A percentile compares a stretch with the other conserved stretches of the same genome.
These are phyloP conservation scores for Colletotrichum kahawae DNA, from an alignment of 2,329 filamentous ascomycete species.

Conservation along the genomic window DNA sequence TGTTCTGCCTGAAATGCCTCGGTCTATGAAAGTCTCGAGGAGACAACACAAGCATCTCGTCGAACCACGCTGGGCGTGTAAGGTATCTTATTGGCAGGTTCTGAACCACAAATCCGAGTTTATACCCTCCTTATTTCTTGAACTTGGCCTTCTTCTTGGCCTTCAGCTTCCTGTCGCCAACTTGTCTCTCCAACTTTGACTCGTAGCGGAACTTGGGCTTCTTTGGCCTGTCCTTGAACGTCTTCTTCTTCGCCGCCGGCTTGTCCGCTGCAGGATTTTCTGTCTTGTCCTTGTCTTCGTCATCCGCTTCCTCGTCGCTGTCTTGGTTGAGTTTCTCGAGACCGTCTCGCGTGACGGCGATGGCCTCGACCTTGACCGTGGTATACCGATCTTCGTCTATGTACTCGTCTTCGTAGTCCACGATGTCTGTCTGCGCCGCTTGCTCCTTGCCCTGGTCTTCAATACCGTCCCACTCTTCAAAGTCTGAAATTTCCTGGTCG, in stretches of 20 bases:
- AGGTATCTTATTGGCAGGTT: not conserved
- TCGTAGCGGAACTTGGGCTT: constrained; percentile 90
- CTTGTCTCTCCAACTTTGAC: constrained; percentile 81
- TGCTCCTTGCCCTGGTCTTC: constrained; percentile 50
- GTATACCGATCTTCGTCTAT: constrained; percentile 96
- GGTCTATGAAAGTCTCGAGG: not conserved
- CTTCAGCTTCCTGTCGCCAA: constrained; percentile 73
- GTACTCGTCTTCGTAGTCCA: constrained; percentile 91
- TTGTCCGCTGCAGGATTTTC: constrained; percentile 33
- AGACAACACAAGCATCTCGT: not conserved
- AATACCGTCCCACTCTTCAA: constrained; percentile 71
- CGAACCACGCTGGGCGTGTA: constrained; percentile 17
- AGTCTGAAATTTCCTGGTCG: constrained; percentile 40
- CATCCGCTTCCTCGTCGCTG: constrained; percentile 35
- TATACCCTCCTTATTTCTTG: constrained; percentile 21
- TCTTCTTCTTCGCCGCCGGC: constrained; percentile 49
- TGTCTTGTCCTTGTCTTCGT: not conserved
- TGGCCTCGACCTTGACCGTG: constrained; percentile 90
- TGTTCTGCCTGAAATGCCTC: constrained; percentile 13
- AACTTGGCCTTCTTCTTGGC: constrained; percentile 59
- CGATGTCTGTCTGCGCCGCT: constrained; percentile 48
- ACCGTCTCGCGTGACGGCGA: constrained; percentile 78
- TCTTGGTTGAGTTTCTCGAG: constrained; percentile 55
- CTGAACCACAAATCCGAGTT: constrained; percentile 10
- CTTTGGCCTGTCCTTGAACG: constrained; percentile 68